Percentiles rank a stretch among this genome's conserved stretches.
Conservation (phyloP, 2,329 filamentous ascomycete species). For the Claviceps digitariae region DNA sequence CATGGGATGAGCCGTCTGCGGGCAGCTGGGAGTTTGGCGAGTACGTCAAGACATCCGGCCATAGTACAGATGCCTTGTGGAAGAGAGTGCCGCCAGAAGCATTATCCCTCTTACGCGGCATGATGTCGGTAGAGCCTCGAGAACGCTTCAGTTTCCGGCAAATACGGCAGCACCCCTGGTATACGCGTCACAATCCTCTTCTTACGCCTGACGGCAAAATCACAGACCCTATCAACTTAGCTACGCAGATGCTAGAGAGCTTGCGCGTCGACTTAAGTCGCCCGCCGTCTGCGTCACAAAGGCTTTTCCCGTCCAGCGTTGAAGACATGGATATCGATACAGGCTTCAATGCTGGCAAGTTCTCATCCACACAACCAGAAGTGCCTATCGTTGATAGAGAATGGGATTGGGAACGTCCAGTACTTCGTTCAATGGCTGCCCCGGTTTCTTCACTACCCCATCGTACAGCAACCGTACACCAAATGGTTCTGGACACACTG, state of each 20-base stretch:
- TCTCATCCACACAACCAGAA: conserved; percentile 80
- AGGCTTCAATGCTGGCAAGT: conserved; percentile 28
- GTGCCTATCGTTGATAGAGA: conserved; percentile 58
- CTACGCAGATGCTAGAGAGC: conserved; percentile 89
- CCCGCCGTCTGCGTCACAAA: conserved; percentile 40
- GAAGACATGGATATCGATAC: conserved; percentile 62
- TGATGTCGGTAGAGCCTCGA: conserved; percentile 69
- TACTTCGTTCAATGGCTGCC: conserved; percentile 37
- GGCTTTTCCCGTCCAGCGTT: conserved; percentile 12
- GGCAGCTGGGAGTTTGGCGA: conserved; percentile 85
- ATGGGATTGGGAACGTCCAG: conserved; percentile 80
- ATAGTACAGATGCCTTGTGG: conserved; percentile 79
- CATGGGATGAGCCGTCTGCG: conserved; percentile 85
- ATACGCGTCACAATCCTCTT: conserved; percentile 67
- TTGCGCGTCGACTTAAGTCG: conserved; percentile 79
- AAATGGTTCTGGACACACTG: conserved; percentile 46
- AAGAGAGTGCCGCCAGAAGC: conserved; percentile 58
- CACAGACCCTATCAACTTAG: conserved; percentile 66
- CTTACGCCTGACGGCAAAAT: conserved; percentile 61
- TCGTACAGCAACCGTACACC: conserved; percentile 19
- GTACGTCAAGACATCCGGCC: conserved; percentile 67
- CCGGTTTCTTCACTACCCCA: conserved; percentile 22
- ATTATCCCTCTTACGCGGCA: conserved; percentile 74
- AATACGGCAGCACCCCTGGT: conserved; percentile 89
- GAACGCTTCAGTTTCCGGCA: conserved; percentile 76